phyloP scores from a whole-genome alignment of 352 stramenopile genomes.

The Globisporangium parvum region DNA sequence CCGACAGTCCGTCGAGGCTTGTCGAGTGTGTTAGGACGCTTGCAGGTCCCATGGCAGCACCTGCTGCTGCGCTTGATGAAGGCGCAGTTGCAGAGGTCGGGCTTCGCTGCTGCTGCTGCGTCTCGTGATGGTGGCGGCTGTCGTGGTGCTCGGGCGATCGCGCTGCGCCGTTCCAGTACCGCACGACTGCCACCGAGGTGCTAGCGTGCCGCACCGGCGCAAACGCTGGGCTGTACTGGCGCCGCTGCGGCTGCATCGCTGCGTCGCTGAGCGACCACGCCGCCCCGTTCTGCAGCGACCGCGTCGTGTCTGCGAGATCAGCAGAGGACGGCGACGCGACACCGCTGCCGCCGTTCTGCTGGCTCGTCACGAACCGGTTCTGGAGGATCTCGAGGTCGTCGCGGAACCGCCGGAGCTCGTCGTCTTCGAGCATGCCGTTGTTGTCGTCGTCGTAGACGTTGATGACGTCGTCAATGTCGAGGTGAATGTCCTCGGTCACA shows the following conservation, averaged over 20 bases:
- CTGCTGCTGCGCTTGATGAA: too few relatives aligned
- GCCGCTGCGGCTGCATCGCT: neutral
- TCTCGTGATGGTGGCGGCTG: neutral
- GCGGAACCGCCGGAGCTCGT: conserved; percentile 63
- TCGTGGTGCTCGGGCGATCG: too few relatives aligned
- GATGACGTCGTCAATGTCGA: conserved; percentile 76
- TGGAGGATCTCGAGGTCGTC: conserved; percentile 69
- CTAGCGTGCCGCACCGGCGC: neutral
- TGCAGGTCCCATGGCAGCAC: too few relatives aligned
- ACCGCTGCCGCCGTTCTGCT: conserved; percentile 7
- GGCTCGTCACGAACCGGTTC: conserved; percentile 45
- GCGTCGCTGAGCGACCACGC: neutral
- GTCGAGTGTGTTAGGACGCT: too few relatives aligned
- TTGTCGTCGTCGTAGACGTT: conserved; percentile 76
- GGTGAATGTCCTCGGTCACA: conserved; percentile 63
- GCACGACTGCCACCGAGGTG: neutral
- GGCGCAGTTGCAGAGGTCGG: neutral
- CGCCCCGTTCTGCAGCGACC: neutral
- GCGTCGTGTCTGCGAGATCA: neutral
- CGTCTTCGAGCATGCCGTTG: conserved; percentile 70
- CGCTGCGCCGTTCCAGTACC: neutral
- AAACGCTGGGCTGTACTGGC: neutral
- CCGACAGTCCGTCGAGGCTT: too few relatives aligned
- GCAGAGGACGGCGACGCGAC: neutral
- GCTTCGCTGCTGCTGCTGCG: neutral